Evolutionary conservation across 306 rosid species (phyloP), one percentile per base, ranked within the genome.

Genomic region (Prunus davidiana): DNA sequence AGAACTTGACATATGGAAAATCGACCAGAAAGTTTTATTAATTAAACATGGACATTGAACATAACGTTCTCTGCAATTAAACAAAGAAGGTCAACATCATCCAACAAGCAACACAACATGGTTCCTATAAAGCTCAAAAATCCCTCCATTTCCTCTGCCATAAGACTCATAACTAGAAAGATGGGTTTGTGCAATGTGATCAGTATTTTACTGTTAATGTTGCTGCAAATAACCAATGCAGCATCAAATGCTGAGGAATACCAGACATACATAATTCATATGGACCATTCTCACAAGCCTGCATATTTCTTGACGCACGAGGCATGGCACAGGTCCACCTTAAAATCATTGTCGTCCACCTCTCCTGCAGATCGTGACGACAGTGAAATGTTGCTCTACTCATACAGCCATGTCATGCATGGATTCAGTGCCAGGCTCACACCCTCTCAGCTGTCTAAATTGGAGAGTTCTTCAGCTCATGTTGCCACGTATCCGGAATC

Each of bases 361-460:
- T 30, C 28, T 16, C 54, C 3, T 15, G 25, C 52, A 41, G 22
- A 61, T 4, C 51, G 2, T 38, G 27, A 62, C 3, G 28, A 32
- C 12, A 25, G 25, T 66, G 25, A 43, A 15, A 45, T 22, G 68
- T 4, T 81, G 43, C 32, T 72, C 60, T 62, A 81, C 60, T 43
- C 47, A 24, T 76, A 72, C 51, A 60, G 14, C 12, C 62, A 76
- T n/a, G 75, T 60, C 66, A 56, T 81, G 19, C 78, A 81, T 0
- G 81, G 85, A 12, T 81, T 81, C 78, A 76, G 81, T 22, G 81
- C 68, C 1, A 81, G 57, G 60, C 71, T 76, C 22, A 76, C 73
- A 18, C 32, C 69, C 2, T 46, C 61, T 30, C 81, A 81, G 72
- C 78, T 72, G 2, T 24, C 41, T 6, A 64, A 66, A 46, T 69